Base-by-base conservation (phyloP, 768 basidiomycete species). In the Podaxis sp. region DNA sequence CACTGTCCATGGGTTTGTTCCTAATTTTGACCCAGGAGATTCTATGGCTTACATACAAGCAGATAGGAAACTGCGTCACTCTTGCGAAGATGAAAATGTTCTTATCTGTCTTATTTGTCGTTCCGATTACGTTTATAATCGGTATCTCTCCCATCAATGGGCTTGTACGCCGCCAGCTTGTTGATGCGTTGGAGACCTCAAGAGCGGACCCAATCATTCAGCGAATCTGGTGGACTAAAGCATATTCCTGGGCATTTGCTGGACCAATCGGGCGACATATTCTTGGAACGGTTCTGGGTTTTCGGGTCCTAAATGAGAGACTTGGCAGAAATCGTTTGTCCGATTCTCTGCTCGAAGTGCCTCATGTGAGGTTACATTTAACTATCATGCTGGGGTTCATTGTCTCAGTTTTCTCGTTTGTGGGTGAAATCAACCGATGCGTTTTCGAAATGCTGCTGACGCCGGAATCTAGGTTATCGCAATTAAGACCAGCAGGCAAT, bases 1-100 rank as follows among this genome's bases (percentile, higher is more conserved):
- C 79, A 80, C 63, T 80, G 79, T 63, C 76, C 79, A 35, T 80
- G 79, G 79, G 79, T 78, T 56, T 28, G 69, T 62, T n/a, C 10
- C 37, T 23, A 52, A 44, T 13, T 23, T 52, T 13, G 32, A 58
- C 13, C 36, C 50, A 2, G 3, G 40, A 54, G 4, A 25, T 38
- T 23, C 36, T 21, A 25, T 50, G n/a, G 21, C 38, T 50, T n/a
- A 52, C 16, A 5, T 1, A 16, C 28, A 16, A 13, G 5, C 32
- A 79, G 77, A 63, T 77, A 16, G 78, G 78, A 25, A 80, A 77
- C 54, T 80, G 78, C 59, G 71, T 79, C 14, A 78, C 78, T 7
- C 62, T 69, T 5, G 55, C 69, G 2, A 70, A 71, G n/a, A 71
- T 77, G 64, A 77, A 76, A 63, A 60, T 65, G 10, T 80, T 80